phyloP scores from a whole-genome alignment of 371 early-diverging fungal genomes.

The Blastocladiella emersonii region DNA sequence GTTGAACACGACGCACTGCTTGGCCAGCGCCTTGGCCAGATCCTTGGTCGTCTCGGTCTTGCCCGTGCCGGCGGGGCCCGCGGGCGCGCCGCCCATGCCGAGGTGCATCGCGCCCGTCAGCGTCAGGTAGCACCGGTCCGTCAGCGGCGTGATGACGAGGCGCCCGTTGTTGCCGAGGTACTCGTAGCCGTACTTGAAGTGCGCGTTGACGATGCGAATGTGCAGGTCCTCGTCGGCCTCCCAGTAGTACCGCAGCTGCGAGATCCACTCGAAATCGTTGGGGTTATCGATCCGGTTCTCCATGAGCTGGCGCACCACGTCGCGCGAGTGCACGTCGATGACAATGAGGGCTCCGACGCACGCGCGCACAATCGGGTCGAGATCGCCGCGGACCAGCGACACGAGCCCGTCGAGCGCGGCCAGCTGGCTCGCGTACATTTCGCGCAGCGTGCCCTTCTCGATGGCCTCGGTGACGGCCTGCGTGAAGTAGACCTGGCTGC shows the following conservation, averaged over 20 bases:
- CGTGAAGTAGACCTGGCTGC: slow-evolving; percentile 36
- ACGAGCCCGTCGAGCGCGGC: slow-evolving; percentile 36
- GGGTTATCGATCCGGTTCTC: slow-evolving; percentile 25
- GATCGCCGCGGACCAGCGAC: slow-evolving; percentile 33
- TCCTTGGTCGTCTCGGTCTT: slow-evolving; percentile 47
- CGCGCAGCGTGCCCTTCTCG: slow-evolving; percentile 8
- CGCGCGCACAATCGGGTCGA: slow-evolving; percentile 27
- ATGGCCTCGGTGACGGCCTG: slow-evolving; percentile 36
- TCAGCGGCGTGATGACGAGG: slow-evolving; percentile 39
- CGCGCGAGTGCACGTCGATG: slow-evolving; percentile 40
- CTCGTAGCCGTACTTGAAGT: slow-evolving; percentile 38
- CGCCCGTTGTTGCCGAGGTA: slow-evolving; percentile 42
- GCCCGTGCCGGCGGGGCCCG: slow-evolving; percentile 40
- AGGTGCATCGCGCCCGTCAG: slow-evolving; percentile 40
- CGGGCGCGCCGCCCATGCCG: slow-evolving; percentile 45
- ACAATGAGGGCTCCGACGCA: slow-evolving; percentile 38
- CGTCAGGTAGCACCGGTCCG: slow-evolving; percentile 38
- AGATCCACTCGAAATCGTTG: slow-evolving; percentile 47
- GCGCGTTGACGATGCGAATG: slow-evolving; percentile 39
- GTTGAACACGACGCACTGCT: slow-evolving; percentile 48
- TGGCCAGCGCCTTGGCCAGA: slow-evolving; percentile 40
- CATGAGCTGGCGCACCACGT: slow-evolving; percentile 33
- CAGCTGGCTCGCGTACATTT: slow-evolving; percentile 16
- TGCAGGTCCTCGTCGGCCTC: slow-evolving; percentile 32
- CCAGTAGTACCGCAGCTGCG: slow-evolving; percentile 44